phyloP scores from a whole-genome alignment of 1,284 basidiomycete genomes.

The Apiotrichum laibachii region DNA sequence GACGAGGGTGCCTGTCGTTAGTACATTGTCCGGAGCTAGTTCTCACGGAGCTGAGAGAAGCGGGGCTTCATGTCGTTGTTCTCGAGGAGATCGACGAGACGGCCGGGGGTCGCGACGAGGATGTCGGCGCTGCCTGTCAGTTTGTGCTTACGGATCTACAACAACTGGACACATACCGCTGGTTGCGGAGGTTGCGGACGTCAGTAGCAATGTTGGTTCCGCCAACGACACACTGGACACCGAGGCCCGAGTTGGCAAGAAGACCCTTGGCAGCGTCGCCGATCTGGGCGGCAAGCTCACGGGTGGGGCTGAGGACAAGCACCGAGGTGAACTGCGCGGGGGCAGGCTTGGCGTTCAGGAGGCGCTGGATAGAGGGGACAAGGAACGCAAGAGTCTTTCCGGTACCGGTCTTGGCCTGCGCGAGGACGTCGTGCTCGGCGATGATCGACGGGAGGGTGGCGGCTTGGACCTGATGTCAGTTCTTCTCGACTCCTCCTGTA shows the following conservation, averaged over 20 bases:
- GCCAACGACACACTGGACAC: conserved; percentile 51
- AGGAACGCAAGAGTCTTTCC: conserved; percentile 59
- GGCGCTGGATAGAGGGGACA: conserved; percentile 53
- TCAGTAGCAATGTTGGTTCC: conserved; percentile 53
- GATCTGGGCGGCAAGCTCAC: conserved; percentile 55
- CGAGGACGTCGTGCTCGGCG: conserved; percentile 52
- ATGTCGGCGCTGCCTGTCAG: conserved; percentile 42
- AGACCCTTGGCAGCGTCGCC: conserved; percentile 31
- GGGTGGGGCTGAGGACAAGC: conserved; percentile 54
- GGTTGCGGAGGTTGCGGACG: conserved; percentile 39
- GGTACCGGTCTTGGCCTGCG: conserved; percentile 58
- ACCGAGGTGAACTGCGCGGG: conserved; percentile 35
- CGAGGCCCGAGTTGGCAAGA: conserved; percentile 24
- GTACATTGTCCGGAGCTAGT: background rate
- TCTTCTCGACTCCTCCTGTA: no score
- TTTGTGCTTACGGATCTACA: no score
- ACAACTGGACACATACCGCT: conserved; percentile 30
- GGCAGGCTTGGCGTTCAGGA: conserved; percentile 34
- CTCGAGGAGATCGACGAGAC: conserved; percentile 54
- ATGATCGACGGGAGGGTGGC: conserved; percentile 54
- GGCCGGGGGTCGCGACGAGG: conserved; percentile 56
- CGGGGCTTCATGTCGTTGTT: conserved; percentile 45
- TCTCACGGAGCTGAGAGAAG: conserved; percentile 35
- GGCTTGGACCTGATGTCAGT: conserved; percentile 48
- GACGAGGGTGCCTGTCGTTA: conserved; percentile 45